Base-by-base conservation (phyloP, 768 basidiomycete species). In the Asterophora parasitica region DNA sequence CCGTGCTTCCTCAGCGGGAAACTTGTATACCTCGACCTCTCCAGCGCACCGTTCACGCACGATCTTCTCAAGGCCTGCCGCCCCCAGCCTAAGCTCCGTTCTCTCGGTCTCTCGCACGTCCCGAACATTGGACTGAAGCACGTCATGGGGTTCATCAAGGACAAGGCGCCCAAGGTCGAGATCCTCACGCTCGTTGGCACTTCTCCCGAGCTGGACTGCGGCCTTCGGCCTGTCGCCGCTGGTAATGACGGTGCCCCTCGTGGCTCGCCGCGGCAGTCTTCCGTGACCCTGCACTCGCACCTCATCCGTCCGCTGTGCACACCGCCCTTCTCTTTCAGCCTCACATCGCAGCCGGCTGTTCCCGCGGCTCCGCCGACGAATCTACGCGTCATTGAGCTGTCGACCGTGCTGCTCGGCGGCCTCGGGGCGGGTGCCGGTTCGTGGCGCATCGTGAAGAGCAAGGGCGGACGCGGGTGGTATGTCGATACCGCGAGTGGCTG, bases 391-490 rank as follows among this genome's bases (percentile, higher is more conserved):
- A 77, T 99, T 45, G 95, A 99, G 66, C 69, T 97, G 11, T 82
- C 86, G 26, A 77, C 81, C 12, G 71, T 77, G 16, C 74, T 90
- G 55, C 75, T 97, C 4, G 72, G 78, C 39, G 78, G 77, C 4
- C 72, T 95, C 2, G 90, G 90, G 6, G 77, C 76, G 1, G 92
- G 91, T 4, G 89, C 83, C 0, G 88, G 84, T 4, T 70, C 86
- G 26, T 99, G 95, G 95, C 78, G 85, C 44, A 85, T 88, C 50
- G 74, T 98, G n/a, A 75, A 81, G 49, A 92, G 90, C 59, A 96
- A 96, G 63, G 95, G 95, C 7, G 86, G 92, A 1, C 70, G 95
- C 17, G 93, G 92, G 3, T 98, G 94, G 93, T 96, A 92, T 59
- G 91, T 94, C 42, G 88, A 97, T 63, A 79, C 85, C 0, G 88